A percentile compares a stretch with the other conserved stretches of the same genome.
phyloP scores from a whole-genome alignment of 805 yeast species.

The Martiniozyma abietophila region DNA sequence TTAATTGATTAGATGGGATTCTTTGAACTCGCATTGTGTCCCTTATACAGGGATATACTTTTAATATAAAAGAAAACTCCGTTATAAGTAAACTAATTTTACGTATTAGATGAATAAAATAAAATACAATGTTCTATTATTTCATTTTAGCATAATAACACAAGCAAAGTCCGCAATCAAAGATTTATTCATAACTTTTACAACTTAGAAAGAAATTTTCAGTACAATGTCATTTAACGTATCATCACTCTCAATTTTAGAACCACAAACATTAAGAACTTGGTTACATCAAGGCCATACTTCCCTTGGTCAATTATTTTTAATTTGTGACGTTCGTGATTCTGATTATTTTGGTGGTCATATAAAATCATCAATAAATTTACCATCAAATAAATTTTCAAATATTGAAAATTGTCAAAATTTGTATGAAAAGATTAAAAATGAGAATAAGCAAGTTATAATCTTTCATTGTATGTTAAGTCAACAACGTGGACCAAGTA shows the following conservation, averaged over 20 bases:
- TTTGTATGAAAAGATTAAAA: slow-evolving; percentile 29
- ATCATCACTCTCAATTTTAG: slow-evolving; percentile 38
- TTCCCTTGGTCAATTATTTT: slow-evolving; percentile 32
- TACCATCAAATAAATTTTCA: slow-evolving; percentile 41
- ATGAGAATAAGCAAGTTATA: slow-evolving; percentile 35
- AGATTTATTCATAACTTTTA: too few relatives aligned
- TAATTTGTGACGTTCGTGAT: slow-evolving; percentile 80
- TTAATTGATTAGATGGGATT: too few relatives aligned
- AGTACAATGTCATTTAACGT: slow-evolving; percentile 18
- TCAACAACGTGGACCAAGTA: slow-evolving; percentile 86
- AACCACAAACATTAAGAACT: slow-evolving; percentile 33
- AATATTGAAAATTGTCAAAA: slow-evolving; percentile 18
- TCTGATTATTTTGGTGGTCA: slow-evolving; percentile 75
- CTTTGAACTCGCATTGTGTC: too few relatives aligned
- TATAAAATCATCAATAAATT: slow-evolving; percentile 44
- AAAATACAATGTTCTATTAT: too few relatives aligned
- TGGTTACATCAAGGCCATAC: slow-evolving; percentile 38
- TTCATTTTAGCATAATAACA: too few relatives aligned
- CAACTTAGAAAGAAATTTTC: too few relatives aligned
- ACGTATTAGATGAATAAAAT: too few relatives aligned
- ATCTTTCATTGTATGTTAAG: slow-evolving; percentile 89
- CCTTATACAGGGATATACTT: too few relatives aligned
- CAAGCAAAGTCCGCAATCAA: too few relatives aligned
- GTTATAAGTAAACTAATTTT: too few relatives aligned
- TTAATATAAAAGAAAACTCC: too few relatives aligned